Evolutionary conservation across 2,329 filamentous ascomycete species (phyloP).

Genomic region (Chaetomiaceae sp.): DNA sequence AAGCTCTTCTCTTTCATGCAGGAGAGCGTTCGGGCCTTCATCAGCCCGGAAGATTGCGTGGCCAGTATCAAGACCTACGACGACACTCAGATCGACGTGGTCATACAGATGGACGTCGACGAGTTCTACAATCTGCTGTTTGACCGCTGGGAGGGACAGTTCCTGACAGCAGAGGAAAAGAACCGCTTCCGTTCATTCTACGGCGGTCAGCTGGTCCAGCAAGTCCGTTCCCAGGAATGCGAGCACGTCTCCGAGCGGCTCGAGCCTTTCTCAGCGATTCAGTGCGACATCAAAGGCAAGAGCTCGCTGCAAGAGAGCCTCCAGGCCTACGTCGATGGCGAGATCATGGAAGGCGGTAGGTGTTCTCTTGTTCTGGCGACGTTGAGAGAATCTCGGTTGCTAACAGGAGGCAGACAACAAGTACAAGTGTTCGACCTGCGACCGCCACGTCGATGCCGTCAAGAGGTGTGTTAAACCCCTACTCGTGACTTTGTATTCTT

Average conservation of each 20-base stretch:
- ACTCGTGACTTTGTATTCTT: slow-evolving; percentile 5
- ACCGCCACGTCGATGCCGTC: slow-evolving; percentile 84
- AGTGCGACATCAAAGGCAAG: slow-evolving; percentile 95
- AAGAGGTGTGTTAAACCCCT: slow-evolving; percentile 56
- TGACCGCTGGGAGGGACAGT: slow-evolving; percentile 82
- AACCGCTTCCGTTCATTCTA: slow-evolving; percentile 77
- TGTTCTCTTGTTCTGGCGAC: slow-evolving; percentile 3
- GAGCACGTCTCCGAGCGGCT: slow-evolving; percentile 85
- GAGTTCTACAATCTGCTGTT: slow-evolving; percentile 96
- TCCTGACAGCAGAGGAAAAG: slow-evolving; percentile 64
- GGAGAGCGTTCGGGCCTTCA: slow-evolving; percentile 66
- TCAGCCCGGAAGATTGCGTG: slow-evolving; percentile 71
- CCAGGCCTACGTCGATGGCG: slow-evolving; percentile 91
- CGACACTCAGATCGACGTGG: slow-evolving; percentile 75
- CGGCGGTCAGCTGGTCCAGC: slow-evolving; percentile 85
- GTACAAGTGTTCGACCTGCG: slow-evolving; percentile 92
- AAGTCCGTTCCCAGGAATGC: slow-evolving; percentile 93
- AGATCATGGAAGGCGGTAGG: slow-evolving; percentile 85
- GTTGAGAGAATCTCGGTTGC: background rate
- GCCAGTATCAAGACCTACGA: slow-evolving; percentile 77
- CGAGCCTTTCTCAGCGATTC: slow-evolving; percentile 90
- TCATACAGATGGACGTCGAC: slow-evolving; percentile 95
- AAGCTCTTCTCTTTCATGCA: slow-evolving; percentile 83
- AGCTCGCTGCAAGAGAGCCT: slow-evolving; percentile 77
- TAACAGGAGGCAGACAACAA: slow-evolving; percentile 67